Evolutionary conservation across 208 protist species (phyloP).

Genomic region (Plasmodiophora brassicae): DNA sequence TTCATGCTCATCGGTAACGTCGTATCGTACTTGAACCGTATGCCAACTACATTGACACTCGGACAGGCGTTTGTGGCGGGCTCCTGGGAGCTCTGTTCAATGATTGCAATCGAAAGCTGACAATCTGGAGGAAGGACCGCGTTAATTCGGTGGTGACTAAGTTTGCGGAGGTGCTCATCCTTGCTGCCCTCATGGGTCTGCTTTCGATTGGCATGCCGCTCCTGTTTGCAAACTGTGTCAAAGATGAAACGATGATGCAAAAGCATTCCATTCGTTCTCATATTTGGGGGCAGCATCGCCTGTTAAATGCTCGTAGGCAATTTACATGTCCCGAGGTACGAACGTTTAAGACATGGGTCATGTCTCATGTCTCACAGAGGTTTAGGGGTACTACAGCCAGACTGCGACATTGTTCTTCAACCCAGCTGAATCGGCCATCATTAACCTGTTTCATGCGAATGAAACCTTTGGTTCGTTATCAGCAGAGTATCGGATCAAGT

Average conservation of each 20-base stretch:
- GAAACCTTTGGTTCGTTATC: not conserved
- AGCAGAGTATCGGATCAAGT: not conserved
- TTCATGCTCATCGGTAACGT: not conserved
- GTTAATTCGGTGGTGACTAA: not conserved
- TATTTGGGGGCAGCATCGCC: too few relatives aligned
- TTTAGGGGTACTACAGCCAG: not conserved
- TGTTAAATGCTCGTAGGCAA: too few relatives aligned
- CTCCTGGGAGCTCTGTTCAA: not conserved
- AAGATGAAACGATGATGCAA: not conserved
- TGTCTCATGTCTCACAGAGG: not conserved
- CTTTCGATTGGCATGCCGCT: not conserved
- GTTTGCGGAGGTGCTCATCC: not conserved
- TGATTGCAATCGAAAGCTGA: not conserved
- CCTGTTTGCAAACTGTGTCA: not conserved
- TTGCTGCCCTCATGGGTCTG: not conserved
- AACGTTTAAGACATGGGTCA: too few relatives aligned
- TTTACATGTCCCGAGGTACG: not conserved
- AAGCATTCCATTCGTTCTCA: not conserved
- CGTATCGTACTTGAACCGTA: not conserved
- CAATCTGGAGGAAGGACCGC: not conserved
- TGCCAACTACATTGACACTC: not conserved
- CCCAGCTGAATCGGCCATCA: not conserved
- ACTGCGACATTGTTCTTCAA: conserved; percentile 10
- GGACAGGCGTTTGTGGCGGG: not conserved
- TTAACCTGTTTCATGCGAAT: not conserved